Conservation (phyloP, 2,329 filamentous ascomycete genomes). For the Leptodontidium sp. region DNA sequence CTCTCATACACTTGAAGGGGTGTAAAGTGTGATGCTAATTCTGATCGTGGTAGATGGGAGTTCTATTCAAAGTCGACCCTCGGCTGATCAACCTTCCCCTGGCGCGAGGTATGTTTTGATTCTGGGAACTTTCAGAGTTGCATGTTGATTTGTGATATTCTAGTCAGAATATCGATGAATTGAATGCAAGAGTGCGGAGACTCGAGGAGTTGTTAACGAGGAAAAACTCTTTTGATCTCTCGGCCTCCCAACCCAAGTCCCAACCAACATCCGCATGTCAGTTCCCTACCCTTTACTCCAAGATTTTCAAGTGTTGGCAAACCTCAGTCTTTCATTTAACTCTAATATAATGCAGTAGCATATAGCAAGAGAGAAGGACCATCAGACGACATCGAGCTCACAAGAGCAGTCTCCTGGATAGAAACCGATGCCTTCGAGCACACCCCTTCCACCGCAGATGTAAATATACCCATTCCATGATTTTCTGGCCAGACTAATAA, state of each 20-base stretch:
- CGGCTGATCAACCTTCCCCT: not conserved
- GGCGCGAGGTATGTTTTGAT: not conserved
- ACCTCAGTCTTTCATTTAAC: too few relatives aligned
- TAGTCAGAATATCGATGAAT: constrained; percentile 33
- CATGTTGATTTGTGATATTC: not conserved
- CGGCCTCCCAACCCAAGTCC: not conserved
- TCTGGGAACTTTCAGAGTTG: not conserved
- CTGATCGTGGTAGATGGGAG: not conserved
- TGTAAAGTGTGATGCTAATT: not conserved
- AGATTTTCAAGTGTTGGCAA: too few relatives aligned
- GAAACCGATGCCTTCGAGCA: constrained; percentile 38
- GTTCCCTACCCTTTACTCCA: not conserved
- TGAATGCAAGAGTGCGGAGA: constrained; percentile 32
- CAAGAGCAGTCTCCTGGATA: constrained; percentile 30
- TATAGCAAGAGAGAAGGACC: constrained; percentile 7
- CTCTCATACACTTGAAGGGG: too few relatives aligned
- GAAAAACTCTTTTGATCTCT: not conserved
- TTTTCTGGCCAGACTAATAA: not conserved
- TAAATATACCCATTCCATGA: not conserved
- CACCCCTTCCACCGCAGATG: constrained; percentile 18
- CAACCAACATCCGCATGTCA: not conserved
- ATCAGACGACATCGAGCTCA: constrained; percentile 26
- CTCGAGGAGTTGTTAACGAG: constrained; percentile 34
- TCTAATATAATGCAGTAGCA: not conserved
- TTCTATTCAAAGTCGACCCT: not conserved